Percentiles rank a stretch among this genome's conserved stretches.
Conservation (phyloP, 306 rosid genomes). For the Corylus americana region DNA sequence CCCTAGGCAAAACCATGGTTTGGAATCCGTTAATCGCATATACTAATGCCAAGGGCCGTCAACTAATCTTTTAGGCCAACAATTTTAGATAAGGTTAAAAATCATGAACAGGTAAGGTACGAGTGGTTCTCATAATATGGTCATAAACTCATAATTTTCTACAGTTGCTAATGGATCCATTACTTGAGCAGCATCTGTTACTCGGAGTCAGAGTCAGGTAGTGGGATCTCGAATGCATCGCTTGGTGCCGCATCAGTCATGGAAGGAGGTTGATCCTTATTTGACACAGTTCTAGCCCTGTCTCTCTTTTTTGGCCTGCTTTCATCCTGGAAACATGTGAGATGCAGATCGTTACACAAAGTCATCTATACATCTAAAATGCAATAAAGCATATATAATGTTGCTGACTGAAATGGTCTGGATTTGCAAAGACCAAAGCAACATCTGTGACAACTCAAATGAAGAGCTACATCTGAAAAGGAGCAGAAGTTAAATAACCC, state of each 20-base stretch:
- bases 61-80: no score
- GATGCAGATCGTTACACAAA: constrained; percentile 2
- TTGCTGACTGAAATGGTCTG: background rate
- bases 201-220: constrained; percentile 75
- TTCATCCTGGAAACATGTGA: constrained; percentile 42
- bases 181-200: constrained; percentile 29
- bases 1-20: no score
- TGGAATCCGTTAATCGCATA: no score
- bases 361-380: background rate
- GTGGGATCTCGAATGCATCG: constrained; percentile 62
- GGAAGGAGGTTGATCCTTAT: constrained; percentile 42
- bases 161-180: no score
- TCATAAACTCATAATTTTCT: no score
- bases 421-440: background rate
- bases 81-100: background rate
- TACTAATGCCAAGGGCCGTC: no score
- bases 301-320: constrained; percentile 43
- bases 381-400: background rate
- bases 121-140: no score
- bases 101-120: no score
- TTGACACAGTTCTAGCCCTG: constrained; percentile 27
- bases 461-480: background rate
- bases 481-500: background rate
- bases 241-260: constrained; percentile 68
- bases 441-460: background rate